These are phyloP conservation scores for Pseudopithomyces chartarum DNA, from an alignment of 2,329 filamentous ascomycete species.

Conservation along the genomic window DNA sequence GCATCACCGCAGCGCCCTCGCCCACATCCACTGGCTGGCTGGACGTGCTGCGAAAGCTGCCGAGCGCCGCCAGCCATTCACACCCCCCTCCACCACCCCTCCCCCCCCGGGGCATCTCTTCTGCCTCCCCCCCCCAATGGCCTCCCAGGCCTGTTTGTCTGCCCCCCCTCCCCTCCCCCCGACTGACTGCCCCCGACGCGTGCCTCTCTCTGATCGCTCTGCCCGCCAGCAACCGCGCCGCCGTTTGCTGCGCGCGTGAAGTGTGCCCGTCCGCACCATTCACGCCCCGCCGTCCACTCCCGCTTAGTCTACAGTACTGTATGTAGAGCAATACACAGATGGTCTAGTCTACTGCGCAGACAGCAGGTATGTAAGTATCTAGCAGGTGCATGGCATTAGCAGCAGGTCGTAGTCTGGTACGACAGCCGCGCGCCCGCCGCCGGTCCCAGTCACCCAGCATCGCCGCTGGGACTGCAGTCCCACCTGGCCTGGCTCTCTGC, in stretches of 20 bases:
- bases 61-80: conserved; percentile 2
- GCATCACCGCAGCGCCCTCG: conserved; percentile 28
- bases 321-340: too few relatives aligned
- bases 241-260: too few relatives aligned
- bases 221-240: too few relatives aligned
- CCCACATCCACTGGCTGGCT: conserved; percentile 35
- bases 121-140: neutral
- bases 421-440: conserved; percentile 29
- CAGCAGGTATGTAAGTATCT: too few relatives aligned
- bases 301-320: neutral
- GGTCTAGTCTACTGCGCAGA: too few relatives aligned
- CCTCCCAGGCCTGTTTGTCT: neutral
- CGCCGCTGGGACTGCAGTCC: conserved; percentile 22
- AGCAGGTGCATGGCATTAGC: too few relatives aligned
- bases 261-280: neutral
- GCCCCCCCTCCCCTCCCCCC: neutral
- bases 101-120: neutral
- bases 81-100: neutral
- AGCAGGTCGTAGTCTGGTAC: conserved; percentile 32
- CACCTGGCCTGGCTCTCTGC: conserved; percentile 32
- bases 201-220: too few relatives aligned
- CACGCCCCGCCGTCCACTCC: neutral
- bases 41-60: conserved; percentile 6
- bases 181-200: neutral
- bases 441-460: conserved; percentile 16